Percentiles rank a stretch among this genome's conserved stretches.
Conservation (phyloP, 768 basidiomycete species). For the Tulasnella sp. region DNA sequence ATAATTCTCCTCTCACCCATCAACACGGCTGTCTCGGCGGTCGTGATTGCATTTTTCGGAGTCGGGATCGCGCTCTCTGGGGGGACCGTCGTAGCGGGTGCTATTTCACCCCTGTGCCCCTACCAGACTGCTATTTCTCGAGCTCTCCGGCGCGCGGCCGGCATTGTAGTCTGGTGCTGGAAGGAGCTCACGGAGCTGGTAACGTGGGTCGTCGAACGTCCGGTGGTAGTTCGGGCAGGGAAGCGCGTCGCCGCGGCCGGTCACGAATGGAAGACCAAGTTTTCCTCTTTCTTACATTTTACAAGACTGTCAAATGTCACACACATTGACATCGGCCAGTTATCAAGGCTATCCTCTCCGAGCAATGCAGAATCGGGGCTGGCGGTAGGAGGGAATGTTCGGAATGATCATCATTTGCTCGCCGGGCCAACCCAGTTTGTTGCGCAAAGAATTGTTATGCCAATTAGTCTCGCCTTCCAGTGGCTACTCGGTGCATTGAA, state of each 20-base stretch:
- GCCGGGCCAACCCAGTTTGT: no score
- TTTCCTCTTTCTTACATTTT: no score
- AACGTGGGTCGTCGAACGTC: no score
- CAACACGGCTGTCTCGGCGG: neutral
- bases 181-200: neutral
- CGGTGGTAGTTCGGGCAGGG: neutral
- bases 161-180: neutral
- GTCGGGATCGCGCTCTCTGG: neutral
- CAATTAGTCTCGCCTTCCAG: neutral
- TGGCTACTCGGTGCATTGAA: neutral
- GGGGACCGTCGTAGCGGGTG: neutral
- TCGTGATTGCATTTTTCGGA: neutral
- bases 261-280: neutral
- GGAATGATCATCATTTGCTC: no score
- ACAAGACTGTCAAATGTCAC: no score
- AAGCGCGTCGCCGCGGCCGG: neutral
- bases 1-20: neutral
- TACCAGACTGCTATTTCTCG: constrained; percentile 18
- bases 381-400: no score
- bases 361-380: no score
- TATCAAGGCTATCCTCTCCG: no score
- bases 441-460: no score
- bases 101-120: neutral
- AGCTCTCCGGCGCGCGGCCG: neutral
- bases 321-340: no score